phyloP scores from a whole-genome alignment of 169 alveolate genomes.

The Miamiensis avidus region DNA sequence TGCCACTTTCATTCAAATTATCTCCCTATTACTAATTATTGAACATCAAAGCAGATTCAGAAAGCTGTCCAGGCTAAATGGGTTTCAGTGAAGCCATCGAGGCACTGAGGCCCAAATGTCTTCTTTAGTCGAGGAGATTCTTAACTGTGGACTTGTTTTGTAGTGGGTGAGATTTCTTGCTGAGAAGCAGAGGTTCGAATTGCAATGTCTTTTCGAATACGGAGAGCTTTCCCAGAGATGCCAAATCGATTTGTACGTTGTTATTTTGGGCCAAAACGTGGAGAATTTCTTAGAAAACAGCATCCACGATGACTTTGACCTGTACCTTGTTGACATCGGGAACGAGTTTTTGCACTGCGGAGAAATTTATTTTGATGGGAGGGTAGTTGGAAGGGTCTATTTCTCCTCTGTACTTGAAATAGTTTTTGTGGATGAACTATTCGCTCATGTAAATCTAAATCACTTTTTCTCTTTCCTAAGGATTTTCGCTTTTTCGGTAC shows the following conservation, averaged over 20 bases:
- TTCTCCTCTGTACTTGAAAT: conserved; percentile 46
- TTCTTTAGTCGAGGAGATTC: background rate
- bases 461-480: conserved; percentile 23
- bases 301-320: conserved; percentile 21
- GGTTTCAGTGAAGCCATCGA: background rate
- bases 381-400: conserved; percentile 40
- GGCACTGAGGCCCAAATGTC: background rate
- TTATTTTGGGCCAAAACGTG: background rate
- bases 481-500: background rate
- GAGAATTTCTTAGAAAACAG: conserved; percentile 22
- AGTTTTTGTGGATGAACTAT: conserved; percentile 7
- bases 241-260: conserved; percentile 6
- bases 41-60: background rate
- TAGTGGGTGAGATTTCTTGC: conserved; percentile 9
- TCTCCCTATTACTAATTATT: background rate
- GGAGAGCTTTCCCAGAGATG: conserved; percentile 24
- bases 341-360: conserved; percentile 31
- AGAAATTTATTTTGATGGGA: conserved; percentile 39
- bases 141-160: conserved; percentile 9
- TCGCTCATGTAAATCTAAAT: conserved; percentile 41
- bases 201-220: conserved; percentile 24
- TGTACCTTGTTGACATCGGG: conserved; percentile 29
- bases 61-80: too few species aligned
- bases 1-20: background rate
- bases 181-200: conserved; percentile 22